These are phyloP conservation scores for Colletotrichum liaoningense DNA, from an alignment of 2,329 filamentous ascomycete genomes.

Conservation along the genomic window DNA sequence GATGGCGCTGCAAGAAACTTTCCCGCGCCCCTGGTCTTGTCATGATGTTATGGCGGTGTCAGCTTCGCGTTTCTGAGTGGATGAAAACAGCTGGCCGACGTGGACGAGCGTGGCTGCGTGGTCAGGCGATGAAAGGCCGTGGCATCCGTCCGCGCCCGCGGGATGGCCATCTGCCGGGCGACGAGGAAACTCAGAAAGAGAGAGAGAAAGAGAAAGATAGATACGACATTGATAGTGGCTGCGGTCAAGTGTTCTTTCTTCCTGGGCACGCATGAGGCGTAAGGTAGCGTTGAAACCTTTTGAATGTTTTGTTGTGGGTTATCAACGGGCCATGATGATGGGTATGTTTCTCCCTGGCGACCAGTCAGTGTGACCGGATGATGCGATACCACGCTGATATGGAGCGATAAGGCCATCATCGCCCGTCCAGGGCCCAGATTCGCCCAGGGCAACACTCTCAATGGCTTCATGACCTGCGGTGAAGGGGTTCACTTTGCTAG, in stretches of 20 bases:
- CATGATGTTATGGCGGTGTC: conserved; percentile 31
- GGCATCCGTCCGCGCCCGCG: conserved; percentile 17
- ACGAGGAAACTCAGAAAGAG: background rate
- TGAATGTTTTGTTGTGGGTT: conserved; percentile 1
- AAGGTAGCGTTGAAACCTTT: conserved; percentile 2
- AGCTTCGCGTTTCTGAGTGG: conserved; percentile 24
- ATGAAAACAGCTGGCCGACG: conserved; percentile 31
- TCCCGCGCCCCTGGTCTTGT: background rate
- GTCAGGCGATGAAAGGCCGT: conserved; percentile 21
- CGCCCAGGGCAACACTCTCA: background rate
- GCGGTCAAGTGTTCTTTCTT: background rate
- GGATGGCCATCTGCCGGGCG: conserved; percentile 29
- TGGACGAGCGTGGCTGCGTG: conserved; percentile 30
- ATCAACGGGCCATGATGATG: background rate
- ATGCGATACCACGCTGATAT: background rate
- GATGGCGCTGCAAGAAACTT: background rate
- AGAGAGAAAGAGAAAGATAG: background rate
- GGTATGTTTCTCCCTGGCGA: background rate
- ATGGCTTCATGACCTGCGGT: conserved; percentile 33
- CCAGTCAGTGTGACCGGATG: background rate
- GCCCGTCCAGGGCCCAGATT: background rate
- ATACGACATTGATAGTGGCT: background rate
- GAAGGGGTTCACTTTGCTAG: conserved; percentile 10
- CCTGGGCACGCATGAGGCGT: background rate
- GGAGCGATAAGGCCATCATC: conserved; percentile 2